Conservation (phyloP, 2,329 filamentous ascomycete species). For the Thermoascus crustaceus region DNA sequence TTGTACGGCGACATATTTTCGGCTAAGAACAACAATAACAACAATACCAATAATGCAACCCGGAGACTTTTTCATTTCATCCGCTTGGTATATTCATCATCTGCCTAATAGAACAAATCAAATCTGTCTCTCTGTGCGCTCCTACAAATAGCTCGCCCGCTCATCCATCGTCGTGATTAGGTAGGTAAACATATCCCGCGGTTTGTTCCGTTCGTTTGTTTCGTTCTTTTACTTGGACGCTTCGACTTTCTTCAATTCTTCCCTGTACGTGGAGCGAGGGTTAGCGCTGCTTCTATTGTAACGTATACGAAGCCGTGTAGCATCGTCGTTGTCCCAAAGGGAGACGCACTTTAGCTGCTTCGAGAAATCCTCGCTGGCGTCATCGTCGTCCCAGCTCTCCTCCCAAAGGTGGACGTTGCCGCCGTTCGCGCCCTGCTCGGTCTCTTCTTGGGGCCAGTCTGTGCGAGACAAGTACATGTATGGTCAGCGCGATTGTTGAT, state of each 20-base stretch:
- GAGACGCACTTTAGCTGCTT: conserved; percentile 75
- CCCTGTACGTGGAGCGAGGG: conserved; percentile 14
- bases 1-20: too few species aligned
- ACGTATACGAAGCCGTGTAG: too few species aligned
- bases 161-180: too few species aligned
- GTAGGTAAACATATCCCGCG: neutral
- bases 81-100: too few species aligned
- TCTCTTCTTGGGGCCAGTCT: conserved; percentile 94
- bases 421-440: conserved; percentile 55
- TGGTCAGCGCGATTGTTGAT: conserved; percentile 8
- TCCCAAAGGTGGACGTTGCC: conserved; percentile 86
- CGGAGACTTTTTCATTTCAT: too few species aligned
- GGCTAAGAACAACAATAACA: neutral
- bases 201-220: conserved; percentile 8
- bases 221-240: conserved; percentile 54
- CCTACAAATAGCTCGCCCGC: too few species aligned
- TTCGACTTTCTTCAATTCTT: conserved; percentile 93
- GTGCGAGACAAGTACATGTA: conserved; percentile 5
- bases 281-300: too few species aligned
- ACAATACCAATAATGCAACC: too few species aligned
- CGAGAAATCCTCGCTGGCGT: conserved; percentile 93
- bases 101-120: too few species aligned
- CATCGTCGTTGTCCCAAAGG: conserved; percentile 6
- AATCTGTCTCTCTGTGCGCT: too few species aligned
- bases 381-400: conserved; percentile 99